Conservation (phyloP, 169 alveolate species). For the Cryptosporidium xiaoi region DNA sequence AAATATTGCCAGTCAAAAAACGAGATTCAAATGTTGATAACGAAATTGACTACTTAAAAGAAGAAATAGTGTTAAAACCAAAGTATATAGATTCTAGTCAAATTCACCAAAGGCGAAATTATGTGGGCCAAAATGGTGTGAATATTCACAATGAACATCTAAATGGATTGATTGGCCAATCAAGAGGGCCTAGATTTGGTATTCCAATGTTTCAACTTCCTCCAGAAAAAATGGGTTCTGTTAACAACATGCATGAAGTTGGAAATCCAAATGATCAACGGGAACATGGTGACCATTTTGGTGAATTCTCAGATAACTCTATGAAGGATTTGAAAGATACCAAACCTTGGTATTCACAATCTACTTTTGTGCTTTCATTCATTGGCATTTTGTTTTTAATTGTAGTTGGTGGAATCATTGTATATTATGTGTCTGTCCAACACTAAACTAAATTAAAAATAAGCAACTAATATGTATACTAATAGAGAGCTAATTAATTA, state of each 20-base stretch:
- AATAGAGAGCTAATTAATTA: no score
- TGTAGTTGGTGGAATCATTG: conserved; percentile 31
- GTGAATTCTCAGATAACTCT: conserved; percentile 19
- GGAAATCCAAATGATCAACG: neutral
- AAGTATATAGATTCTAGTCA: conserved; percentile 12
- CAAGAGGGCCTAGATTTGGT: conserved; percentile 11
- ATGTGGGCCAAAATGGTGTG: no score
- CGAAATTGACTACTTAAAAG: neutral
- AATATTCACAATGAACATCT: neutral
- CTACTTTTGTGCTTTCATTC: conserved; percentile 42
- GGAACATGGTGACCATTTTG: neutral
- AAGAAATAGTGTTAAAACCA: conserved; percentile 33
- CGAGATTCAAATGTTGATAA: neutral
- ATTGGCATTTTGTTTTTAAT: conserved; percentile 38
- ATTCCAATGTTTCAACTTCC: conserved; percentile 56
- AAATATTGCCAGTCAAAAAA: conserved; percentile 5
- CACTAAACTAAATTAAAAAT: neutral
- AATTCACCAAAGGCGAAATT: neutral
- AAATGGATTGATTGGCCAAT: neutral
- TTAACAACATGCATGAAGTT: no score
- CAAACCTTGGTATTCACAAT: conserved; percentile 41
- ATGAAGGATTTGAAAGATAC: conserved; percentile 22
- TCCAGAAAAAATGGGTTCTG: neutral
- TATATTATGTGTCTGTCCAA: conserved; percentile 41
- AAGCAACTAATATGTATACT: no score